Conservation (phyloP, 2,329 filamentous ascomycete genomes). For the Arthrobotrys sphaeroides region DNA sequence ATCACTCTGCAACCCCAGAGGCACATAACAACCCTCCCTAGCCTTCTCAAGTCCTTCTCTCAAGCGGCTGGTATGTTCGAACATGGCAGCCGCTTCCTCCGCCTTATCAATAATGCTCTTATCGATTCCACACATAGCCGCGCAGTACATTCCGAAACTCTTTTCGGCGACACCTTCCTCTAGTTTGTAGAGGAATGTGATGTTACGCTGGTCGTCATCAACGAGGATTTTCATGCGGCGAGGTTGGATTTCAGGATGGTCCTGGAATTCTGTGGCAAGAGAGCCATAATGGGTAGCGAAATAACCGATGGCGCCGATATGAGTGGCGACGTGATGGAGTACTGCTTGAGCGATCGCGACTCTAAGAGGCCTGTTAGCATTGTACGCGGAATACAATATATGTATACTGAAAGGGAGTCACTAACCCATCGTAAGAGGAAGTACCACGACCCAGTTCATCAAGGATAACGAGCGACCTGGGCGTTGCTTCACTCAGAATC, state of each 20-base stretch:
- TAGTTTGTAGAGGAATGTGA: conserved; percentile 96
- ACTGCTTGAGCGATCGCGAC: conserved; percentile 97
- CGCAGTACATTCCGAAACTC: conserved; percentile 98
- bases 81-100: conserved; percentile 86
- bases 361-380: conserved; percentile 60
- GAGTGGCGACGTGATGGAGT: conserved; percentile 91
- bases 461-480: conserved; percentile 84
- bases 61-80: conserved; percentile 92
- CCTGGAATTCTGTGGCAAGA: conserved; percentile 86
- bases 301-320: conserved; percentile 93
- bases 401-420: neutral
- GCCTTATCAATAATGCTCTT: conserved; percentile 82
- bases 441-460: conserved; percentile 96
- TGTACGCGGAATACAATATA: neutral
- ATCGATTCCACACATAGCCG: conserved; percentile 95
- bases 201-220: conserved; percentile 80
- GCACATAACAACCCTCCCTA: conserved; percentile 80
- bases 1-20: conserved; percentile 87
- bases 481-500: conserved; percentile 88
- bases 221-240: conserved; percentile 95
- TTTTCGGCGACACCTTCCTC: conserved; percentile 94
- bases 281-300: conserved; percentile 98
- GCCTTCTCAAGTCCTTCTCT: conserved; percentile 87
- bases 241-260: conserved; percentile 85
- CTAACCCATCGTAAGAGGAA: conserved; percentile 80